Evolutionary conservation across 805 yeast genomes (phyloP).

Genomic region (Zygoascus tannicola): DNA sequence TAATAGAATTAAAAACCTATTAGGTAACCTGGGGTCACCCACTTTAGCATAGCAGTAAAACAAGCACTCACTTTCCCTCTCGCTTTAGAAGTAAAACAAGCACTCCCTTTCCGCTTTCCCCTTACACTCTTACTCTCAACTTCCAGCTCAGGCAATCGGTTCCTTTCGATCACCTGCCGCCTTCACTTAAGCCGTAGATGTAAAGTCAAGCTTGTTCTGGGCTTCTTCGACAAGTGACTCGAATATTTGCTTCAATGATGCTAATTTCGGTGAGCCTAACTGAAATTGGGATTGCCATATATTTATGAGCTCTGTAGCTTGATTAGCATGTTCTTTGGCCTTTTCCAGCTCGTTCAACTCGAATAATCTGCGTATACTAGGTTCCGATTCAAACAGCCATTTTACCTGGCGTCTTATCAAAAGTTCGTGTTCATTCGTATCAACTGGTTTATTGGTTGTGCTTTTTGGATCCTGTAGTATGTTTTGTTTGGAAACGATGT

Average conservation of each 20-base stretch:
- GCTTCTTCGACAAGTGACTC: neutral
- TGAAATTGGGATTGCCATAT: neutral
- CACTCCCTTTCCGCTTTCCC: too few relatives aligned
- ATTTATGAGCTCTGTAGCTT: neutral
- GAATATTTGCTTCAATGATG: neutral
- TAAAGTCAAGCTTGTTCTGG: neutral
- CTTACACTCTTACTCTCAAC: too few relatives aligned
- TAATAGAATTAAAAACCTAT: neutral
- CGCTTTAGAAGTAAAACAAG: too few relatives aligned
- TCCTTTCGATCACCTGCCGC: too few relatives aligned
- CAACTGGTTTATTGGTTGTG: neutral
- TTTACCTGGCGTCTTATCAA: neutral
- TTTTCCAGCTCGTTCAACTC: neutral
- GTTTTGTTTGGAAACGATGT: neutral
- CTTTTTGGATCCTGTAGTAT: neutral
- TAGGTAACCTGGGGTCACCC: too few relatives aligned
- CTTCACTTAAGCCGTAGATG: too few relatives aligned
- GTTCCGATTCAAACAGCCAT: neutral
- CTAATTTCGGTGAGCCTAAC: neutral
- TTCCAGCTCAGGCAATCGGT: too few relatives aligned
- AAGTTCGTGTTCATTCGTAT: neutral
- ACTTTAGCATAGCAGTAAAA: too few relatives aligned
- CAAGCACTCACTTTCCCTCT: too few relatives aligned
- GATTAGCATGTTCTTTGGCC: neutral
- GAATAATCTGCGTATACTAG: neutral